Base-by-base conservation (phyloP, 2,329 filamentous ascomycete genomes). In the Venturia carpophila region DNA sequence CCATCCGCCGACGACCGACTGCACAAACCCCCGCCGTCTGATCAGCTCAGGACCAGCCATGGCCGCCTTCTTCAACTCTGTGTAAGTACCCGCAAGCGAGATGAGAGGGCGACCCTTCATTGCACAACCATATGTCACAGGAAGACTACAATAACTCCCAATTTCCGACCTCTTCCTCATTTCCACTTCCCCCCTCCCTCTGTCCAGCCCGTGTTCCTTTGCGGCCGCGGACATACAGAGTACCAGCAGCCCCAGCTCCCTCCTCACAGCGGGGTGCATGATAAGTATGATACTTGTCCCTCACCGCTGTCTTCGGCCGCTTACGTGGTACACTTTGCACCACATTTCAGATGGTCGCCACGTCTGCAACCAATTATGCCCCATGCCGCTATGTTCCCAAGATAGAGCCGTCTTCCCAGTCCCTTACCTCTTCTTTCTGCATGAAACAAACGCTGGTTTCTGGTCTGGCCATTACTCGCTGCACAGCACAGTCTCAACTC, bases 11-110 rank as follows among this genome's bases (percentile, higher is more conserved):
- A 58, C 7, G 4, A 27, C 47, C 47, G 24, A 24, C 52, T 19
- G 37, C 27, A 37, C 52, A 41, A 34, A 24, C 17, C 1, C 15
- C 15, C 52, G 49, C 27, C 27, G 11, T 27, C 27, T 15, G 24
- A 24, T 58, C 52, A n/a, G 52, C 10, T 39, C 52, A 58, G 52
- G 3, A 34, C 1, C 34, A 15, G 24, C 47, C 62, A 63, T 75
- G 73, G 71, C 73, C 64, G 73, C 71, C 68, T 75, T 73, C 73
- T 74, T 75, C 72, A 75, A 73, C 71, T 74, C 73, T 67, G 68
- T 75, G 73, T 75, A 68, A 73, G 73, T 74, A 21, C 43, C 62
- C 62, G 42, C n/a, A 63, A 52, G 42, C 62, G 62, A 63, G 43
- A 66, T 66, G 63, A 64, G n/a, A 47, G 34, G n/a, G 37, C 60